phyloP scores from a whole-genome alignment of 2,329 filamentous ascomycete species.

The Trichoderma arundinaceum region DNA sequence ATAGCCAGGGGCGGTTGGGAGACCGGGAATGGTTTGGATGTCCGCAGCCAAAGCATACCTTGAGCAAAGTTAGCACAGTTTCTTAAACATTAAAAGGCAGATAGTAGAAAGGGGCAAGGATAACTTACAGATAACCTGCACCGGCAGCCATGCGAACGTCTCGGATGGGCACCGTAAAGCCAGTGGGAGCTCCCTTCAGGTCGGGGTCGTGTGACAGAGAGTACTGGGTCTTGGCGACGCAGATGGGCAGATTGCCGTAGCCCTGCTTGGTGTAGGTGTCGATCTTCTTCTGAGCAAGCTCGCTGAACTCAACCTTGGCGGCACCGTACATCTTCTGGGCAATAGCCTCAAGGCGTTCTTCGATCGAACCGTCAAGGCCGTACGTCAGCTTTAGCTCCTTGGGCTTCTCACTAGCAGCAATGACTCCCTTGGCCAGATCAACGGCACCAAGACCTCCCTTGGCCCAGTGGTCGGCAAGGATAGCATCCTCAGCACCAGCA shows the following conservation, averaged over 20 bases:
- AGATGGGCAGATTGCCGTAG: constrained; percentile 91
- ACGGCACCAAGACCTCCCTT: constrained; percentile 90
- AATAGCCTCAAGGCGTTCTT: constrained; percentile 90
- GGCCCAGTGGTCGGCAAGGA: constrained; percentile 95
- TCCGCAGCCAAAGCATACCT: constrained; percentile 93
- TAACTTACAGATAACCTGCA: constrained; percentile 82
- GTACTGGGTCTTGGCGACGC: constrained; percentile 98
- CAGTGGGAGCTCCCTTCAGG: constrained; percentile 91
- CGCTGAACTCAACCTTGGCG: constrained; percentile 85
- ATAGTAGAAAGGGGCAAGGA: not conserved
- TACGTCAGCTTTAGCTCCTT: constrained; percentile 92
- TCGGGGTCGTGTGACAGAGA: constrained; percentile 90
- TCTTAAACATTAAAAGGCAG: too few species aligned
- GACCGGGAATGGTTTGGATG: constrained; percentile 95
- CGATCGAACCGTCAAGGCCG: constrained; percentile 75
- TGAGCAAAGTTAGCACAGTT: constrained; percentile 43
- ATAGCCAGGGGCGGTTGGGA: constrained; percentile 94
- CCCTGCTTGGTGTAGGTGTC: constrained; percentile 93
- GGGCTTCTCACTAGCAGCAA: constrained; percentile 79
- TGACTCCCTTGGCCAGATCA: constrained; percentile 85
- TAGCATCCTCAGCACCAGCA: constrained; percentile 91
- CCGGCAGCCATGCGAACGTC: constrained; percentile 94
- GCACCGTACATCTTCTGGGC: constrained; percentile 95
- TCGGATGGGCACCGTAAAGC: constrained; percentile 92
- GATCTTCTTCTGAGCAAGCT: constrained; percentile 93